Conservation (phyloP, 2,329 filamentous ascomycete species). For the Bipolaris sorokiniana region DNA sequence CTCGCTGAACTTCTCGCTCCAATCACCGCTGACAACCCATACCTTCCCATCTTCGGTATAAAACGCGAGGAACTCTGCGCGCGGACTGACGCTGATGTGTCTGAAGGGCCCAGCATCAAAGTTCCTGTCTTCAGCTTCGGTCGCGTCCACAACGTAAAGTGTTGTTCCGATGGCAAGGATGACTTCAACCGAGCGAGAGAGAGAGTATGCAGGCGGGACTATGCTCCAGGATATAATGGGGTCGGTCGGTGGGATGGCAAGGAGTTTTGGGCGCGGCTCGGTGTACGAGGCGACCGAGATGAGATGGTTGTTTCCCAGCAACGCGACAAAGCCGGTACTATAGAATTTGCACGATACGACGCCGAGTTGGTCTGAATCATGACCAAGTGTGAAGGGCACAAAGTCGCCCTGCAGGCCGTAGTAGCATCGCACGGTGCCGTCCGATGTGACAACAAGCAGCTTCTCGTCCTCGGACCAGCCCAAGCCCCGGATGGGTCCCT, state of each 20-base stretch:
- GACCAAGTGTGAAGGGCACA: slow-evolving; percentile 88
- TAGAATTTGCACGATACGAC: slow-evolving; percentile 93
- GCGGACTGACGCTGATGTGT: slow-evolving; percentile 88
- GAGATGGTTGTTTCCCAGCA: slow-evolving; percentile 86
- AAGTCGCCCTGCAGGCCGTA: slow-evolving; percentile 94
- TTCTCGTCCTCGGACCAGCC: slow-evolving; percentile 98
- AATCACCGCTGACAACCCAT: slow-evolving; percentile 94
- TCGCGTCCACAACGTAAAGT: slow-evolving; percentile 83
- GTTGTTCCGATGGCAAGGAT: slow-evolving; percentile 84
- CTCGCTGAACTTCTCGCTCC: slow-evolving; percentile 89
- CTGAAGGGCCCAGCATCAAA: slow-evolving; percentile 91
- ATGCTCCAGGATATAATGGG: slow-evolving; percentile 87
- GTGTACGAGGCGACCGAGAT: slow-evolving; percentile 87
- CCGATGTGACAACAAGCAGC: slow-evolving; percentile 83
- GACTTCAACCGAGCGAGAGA: slow-evolving; percentile 92
- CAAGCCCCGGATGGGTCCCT: slow-evolving; percentile 82
- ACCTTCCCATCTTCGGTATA: slow-evolving; percentile 83
- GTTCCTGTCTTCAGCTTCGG: slow-evolving; percentile 87
- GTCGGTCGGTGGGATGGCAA: slow-evolving; percentile 78
- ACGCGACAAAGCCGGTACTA: slow-evolving; percentile 86
- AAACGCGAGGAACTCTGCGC: slow-evolving; percentile 84
- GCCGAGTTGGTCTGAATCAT: slow-evolving; percentile 84
- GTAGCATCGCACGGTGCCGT: slow-evolving; percentile 90
- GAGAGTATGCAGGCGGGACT: slow-evolving; percentile 83
- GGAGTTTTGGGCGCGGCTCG: slow-evolving; percentile 83